phyloP scores from a whole-genome alignment of 139 green algal genomes.

The Tetraselmis striata region DNA sequence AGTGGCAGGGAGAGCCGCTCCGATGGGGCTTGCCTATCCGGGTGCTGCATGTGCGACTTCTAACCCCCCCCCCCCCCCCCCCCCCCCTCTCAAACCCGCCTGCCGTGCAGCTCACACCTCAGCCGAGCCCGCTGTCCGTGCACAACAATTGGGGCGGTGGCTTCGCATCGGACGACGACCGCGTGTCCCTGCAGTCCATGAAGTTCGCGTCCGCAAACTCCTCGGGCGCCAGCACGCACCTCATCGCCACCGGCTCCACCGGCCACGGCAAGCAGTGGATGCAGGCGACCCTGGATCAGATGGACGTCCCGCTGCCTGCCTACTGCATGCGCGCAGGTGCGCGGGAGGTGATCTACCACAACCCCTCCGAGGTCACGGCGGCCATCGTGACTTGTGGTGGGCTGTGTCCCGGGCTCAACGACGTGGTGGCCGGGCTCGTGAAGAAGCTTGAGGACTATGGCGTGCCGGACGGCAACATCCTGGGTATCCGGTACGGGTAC shows the following conservation, averaged over 20 bases:
- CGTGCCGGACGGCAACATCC: slow-evolving; percentile 78
- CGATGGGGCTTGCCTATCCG: too few species aligned
- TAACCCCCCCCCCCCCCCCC: too few species aligned
- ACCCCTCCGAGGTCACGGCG: slow-evolving; percentile 67
- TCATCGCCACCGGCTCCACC: slow-evolving; percentile 3
- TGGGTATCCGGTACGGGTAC: slow-evolving; percentile 86
- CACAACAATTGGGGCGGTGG: slow-evolving; percentile 80
- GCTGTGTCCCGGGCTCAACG: slow-evolving; percentile 95
- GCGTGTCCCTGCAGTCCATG: slow-evolving; percentile 72
- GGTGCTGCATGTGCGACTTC: too few species aligned
- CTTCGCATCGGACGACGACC: slow-evolving; percentile 73
- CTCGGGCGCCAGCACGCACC: slow-evolving; percentile 29
- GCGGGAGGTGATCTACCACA: slow-evolving; percentile 77
- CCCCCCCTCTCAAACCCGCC: too few species aligned
- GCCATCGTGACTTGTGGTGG: slow-evolving; percentile 95
- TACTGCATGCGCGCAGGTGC: slow-evolving; percentile 77
- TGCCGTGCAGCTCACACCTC: neutral
- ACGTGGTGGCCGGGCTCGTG: slow-evolving; percentile 87
- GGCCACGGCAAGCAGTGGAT: slow-evolving; percentile 9
- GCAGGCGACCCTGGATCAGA: slow-evolving; percentile 40
- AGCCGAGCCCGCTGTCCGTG: slow-evolving; percentile 34
- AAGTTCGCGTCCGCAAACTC: slow-evolving; percentile 64
- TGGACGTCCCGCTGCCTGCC: slow-evolving; percentile 68
- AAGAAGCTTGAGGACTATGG: slow-evolving; percentile 83
- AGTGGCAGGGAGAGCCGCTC: too few species aligned